Base-by-base conservation (phyloP, 2,329 filamentous ascomycete species). In the Monilinia vaccinii-corymbosi region DNA sequence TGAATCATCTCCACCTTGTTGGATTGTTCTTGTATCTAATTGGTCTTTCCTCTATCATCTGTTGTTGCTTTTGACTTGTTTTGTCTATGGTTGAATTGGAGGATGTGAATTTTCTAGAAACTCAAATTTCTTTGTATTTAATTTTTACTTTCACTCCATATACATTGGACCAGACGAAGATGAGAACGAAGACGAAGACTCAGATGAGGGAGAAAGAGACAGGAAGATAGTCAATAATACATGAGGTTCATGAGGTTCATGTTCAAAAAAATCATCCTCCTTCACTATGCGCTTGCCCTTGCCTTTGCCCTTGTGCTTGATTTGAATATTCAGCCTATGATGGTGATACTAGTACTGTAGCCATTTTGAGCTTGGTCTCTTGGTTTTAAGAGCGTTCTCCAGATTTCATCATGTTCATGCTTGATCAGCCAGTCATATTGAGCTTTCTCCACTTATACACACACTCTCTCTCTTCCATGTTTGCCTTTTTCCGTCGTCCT, bases 21-120 rank as follows among this genome's bases (percentile, higher is more conserved):
- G 38, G 38, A 21, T 14, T 59, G 14, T 23, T 34, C 48, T 60
- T 55, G 56, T 59, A 53, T 45, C 42, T 59, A 53, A 42, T 59
- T 42, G 10, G 38, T n/a, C 9, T 58, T 31, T 18, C 52, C 14
- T 53, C 42, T 59, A 28, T 6, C 25, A 3, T 28, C 6, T 28
- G 25, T 28, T 28, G 3, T 38, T 42, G 48, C 9, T 44, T 53
- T 53, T 34, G 40, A 3, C 40, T 42, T 38, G 47, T 42, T 21
- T 46, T 36, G 38, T 55, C 51, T 55, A 55, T 45, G 25, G 32
- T 11, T n/a, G 51, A 45, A 36, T 46, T 48, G 56, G 47, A 21
- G 56, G 31, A 16, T 31, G 38, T 44, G 40, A 59, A 40, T 32
- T 45, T 45, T 16, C 10, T 23, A 32, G 50, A 16, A 44, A 34